Evolutionary conservation across 1,284 basidiomycete species (phyloP).

Genomic region (Entoloma clypeatum): DNA sequence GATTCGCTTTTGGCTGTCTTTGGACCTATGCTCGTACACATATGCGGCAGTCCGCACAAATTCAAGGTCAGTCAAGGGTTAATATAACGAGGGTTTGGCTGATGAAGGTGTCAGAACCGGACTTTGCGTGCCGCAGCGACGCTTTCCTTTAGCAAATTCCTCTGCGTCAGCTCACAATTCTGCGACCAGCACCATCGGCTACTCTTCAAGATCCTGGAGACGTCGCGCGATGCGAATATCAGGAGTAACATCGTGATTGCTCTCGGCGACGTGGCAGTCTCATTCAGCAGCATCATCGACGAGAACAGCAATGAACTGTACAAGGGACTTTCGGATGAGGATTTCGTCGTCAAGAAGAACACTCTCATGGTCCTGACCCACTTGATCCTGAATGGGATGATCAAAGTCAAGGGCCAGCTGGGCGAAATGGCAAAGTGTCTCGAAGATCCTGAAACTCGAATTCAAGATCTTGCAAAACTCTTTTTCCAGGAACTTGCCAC

Average conservation of each 20-base stretch:
- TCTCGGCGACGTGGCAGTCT: slow-evolving; percentile 94
- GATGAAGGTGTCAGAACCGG: slow-evolving; percentile 59
- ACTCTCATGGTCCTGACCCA: slow-evolving; percentile 99
- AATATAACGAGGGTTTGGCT: no score
- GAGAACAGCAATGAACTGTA: slow-evolving; percentile 97
- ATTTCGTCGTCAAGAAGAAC: slow-evolving; percentile 96
- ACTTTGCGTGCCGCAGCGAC: slow-evolving; percentile 86
- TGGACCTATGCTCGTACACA: slow-evolving; percentile 86
- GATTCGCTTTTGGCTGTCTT: slow-evolving; percentile 84
- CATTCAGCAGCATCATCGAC: slow-evolving; percentile 94
- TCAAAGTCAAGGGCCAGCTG: slow-evolving; percentile 98
- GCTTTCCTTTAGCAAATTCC: slow-evolving; percentile 91
- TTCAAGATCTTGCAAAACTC: slow-evolving; percentile 91
- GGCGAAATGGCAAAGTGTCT: slow-evolving; percentile 99
- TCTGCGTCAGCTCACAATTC: slow-evolving; percentile 92
- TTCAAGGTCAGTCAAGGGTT: slow-evolving; percentile 81
- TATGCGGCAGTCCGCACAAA: slow-evolving; percentile 83
- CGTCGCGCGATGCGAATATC: slow-evolving; percentile 84
- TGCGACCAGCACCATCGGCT: slow-evolving; percentile 89
- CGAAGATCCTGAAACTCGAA: slow-evolving; percentile 87
- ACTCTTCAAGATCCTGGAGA: slow-evolving; percentile 92
- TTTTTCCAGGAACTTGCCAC: slow-evolving; percentile 96
- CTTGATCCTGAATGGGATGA: slow-evolving; percentile 97
- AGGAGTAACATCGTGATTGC: slow-evolving; percentile 97
- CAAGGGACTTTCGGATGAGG: slow-evolving; percentile 84